These are phyloP conservation scores for Alternaria tenuissima DNA, from an alignment of 2,329 filamentous ascomycete genomes.

Conservation along the genomic window DNA sequence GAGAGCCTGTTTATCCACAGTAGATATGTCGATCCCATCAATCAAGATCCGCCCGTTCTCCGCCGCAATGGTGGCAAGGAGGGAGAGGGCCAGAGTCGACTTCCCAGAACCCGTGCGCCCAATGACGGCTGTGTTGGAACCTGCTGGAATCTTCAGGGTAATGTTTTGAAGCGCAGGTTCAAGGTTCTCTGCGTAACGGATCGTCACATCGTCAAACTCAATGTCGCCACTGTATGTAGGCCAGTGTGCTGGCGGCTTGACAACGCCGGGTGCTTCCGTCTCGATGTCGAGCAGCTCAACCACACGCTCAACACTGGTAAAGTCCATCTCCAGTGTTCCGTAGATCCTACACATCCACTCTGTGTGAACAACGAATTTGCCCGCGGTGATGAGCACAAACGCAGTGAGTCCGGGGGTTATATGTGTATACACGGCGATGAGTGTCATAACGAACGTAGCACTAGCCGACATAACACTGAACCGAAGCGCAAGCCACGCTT, in stretches of 20 bases:
- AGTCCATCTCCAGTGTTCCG: constrained; percentile 88
- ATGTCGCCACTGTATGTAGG: constrained; percentile 76
- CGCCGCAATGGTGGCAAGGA: constrained; percentile 64
- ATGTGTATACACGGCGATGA: constrained; percentile 77
- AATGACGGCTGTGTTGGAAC: constrained; percentile 79
- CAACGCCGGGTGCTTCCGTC: constrained; percentile 72
- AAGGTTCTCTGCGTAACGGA: constrained; percentile 80
- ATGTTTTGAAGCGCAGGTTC: constrained; percentile 75
- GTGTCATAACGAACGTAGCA: constrained; percentile 76
- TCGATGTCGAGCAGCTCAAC: constrained; percentile 82
- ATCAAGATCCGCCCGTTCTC: constrained; percentile 65
- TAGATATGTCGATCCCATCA: constrained; percentile 67
- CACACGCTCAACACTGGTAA: constrained; percentile 87
- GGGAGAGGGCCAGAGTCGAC: constrained; percentile 73
- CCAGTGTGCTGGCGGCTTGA: constrained; percentile 78
- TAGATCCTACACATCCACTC: constrained; percentile 81
- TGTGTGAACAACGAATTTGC: constrained; percentile 71
- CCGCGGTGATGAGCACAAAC: constrained; percentile 79
- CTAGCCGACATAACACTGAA: constrained; percentile 76
- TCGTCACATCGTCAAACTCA: constrained; percentile 76
- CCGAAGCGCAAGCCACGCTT: constrained; percentile 83
- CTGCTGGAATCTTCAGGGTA: constrained; percentile 77
- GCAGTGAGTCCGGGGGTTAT: constrained; percentile 81
- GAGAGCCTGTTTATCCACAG: constrained; percentile 66
- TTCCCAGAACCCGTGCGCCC: constrained; percentile 82